Conservation (phyloP, 2,329 filamentous ascomycete genomes). For the Botrytis squamosa region DNA sequence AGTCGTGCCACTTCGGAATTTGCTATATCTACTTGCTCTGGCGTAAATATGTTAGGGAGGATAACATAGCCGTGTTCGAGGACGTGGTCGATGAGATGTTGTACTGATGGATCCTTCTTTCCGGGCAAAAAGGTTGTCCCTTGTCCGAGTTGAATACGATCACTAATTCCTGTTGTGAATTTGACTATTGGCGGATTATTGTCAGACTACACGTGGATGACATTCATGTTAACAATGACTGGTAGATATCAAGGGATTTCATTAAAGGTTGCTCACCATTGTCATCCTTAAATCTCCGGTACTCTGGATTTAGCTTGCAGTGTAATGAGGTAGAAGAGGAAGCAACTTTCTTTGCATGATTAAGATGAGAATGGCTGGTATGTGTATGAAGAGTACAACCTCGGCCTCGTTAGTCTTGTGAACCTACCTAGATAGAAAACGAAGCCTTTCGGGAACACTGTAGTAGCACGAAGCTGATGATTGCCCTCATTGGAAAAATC, state of each 20-base stretch:
- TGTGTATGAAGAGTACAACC: conserved; percentile 12
- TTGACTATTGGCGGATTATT: background rate
- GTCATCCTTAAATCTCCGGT: conserved; percentile 1
- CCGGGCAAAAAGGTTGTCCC: conserved; percentile 37
- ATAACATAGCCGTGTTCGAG: conserved; percentile 43
- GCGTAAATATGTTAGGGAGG: conserved; percentile 40
- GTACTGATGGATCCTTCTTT: conserved; percentile 32
- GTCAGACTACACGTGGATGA: conserved; percentile 12
- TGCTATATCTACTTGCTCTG: conserved; percentile 39
- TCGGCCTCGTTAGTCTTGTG: background rate
- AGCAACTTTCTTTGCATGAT: conserved; percentile 15
- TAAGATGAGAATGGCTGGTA: background rate
- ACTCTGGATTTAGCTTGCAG: background rate
- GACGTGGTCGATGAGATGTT: conserved; percentile 37
- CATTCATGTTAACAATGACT: conserved; percentile 12
- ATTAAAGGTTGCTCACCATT: conserved; percentile 4
- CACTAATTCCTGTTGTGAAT: conserved; percentile 15
- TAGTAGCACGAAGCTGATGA: background rate
- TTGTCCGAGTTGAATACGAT: conserved; percentile 32
- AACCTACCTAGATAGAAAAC: background rate
- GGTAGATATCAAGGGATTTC: background rate
- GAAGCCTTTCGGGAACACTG: background rate
- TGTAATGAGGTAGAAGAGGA: conserved; percentile 6
- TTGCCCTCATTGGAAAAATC: background rate
- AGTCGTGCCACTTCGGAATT: conserved; percentile 41